Evolutionary conservation across 805 yeast genomes (phyloP).

Genomic region (Blastobotrys robertii): DNA sequence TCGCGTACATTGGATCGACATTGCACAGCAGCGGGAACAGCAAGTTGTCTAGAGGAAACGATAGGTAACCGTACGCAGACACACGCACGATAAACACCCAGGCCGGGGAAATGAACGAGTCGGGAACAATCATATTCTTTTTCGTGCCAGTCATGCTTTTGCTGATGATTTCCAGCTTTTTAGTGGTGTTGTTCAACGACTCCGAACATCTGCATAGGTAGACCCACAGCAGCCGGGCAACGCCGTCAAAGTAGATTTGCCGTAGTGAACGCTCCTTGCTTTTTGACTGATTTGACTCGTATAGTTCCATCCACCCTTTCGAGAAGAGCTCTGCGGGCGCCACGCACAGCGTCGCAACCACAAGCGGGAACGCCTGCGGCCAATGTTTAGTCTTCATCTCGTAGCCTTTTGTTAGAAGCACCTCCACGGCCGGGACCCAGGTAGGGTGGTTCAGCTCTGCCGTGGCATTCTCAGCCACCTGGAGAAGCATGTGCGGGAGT

Average conservation of each 20-base stretch:
- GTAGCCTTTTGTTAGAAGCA: conserved; percentile 43
- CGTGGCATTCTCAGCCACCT: conserved; percentile 75
- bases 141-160: conserved; percentile 32
- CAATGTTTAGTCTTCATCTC: conserved; percentile 47
- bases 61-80: conserved; percentile 69
- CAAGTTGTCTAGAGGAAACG: conserved; percentile 69
- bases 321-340: conserved; percentile 70
- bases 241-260: conserved; percentile 49
- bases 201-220: conserved; percentile 80
- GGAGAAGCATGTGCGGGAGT: conserved; percentile 59
- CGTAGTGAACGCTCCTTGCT: conserved; percentile 52
- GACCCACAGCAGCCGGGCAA: conserved; percentile 80
- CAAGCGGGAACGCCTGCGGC: conserved; percentile 56
- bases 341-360: conserved; percentile 68
- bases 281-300: conserved; percentile 52
- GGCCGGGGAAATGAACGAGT: conserved; percentile 50
- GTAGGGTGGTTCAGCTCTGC: conserved; percentile 95
- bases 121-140: conserved; percentile 59
- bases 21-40: conserved; percentile 55
- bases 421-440: conserved; percentile 76
- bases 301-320: conserved; percentile 56
- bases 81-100: conserved; percentile 66
- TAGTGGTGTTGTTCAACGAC: conserved; percentile 76
- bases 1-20: conserved; percentile 31
- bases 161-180: conserved; percentile 60